phyloP scores from a whole-genome alignment of 2,329 filamentous ascomycete species.

The Graphiopsis chlorocephala region DNA sequence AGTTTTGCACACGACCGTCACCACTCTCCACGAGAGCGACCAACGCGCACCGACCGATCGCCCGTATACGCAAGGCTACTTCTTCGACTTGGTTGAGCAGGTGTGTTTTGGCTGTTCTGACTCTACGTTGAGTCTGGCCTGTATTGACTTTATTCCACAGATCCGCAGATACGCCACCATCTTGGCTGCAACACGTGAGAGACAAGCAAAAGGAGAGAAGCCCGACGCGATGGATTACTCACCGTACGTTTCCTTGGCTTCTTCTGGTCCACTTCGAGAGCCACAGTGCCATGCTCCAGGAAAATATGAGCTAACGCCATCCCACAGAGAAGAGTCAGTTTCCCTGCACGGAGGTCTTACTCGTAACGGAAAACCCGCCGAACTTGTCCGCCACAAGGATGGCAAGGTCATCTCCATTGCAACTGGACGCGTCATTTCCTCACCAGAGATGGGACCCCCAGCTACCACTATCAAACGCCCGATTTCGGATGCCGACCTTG shows the following conservation, averaged over 20 bases:
- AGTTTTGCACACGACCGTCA: constrained; percentile 85
- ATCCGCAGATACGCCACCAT: constrained; percentile 85
- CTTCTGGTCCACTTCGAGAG: background rate
- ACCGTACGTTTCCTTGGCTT: constrained; percentile 39
- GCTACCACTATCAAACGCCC: constrained; percentile 49
- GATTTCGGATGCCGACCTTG: constrained; percentile 57
- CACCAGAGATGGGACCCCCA: constrained; percentile 59
- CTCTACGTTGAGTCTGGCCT: constrained; percentile 14
- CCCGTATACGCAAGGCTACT: constrained; percentile 94
- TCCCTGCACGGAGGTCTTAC: constrained; percentile 77
- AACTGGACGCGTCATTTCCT: constrained; percentile 39
- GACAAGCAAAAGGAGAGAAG: constrained; percentile 56
- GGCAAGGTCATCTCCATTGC: constrained; percentile 77
- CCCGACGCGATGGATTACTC: constrained; percentile 52
- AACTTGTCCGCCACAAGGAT: constrained; percentile 78
- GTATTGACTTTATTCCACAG: constrained; percentile 31
- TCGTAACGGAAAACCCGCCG: constrained; percentile 76
- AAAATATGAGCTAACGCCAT: background rate
- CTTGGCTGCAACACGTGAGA: constrained; percentile 71
- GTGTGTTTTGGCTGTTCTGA: constrained; percentile 28
- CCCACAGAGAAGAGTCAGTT: constrained; percentile 64
- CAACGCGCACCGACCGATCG: constrained; percentile 80
- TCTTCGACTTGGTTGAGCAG: constrained; percentile 93
- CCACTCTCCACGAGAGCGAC: constrained; percentile 80
- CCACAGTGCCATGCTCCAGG: background rate